Base-by-base conservation (phyloP, 495 filamentous ascomycete genomes). In the Xylaria grammica region DNA sequence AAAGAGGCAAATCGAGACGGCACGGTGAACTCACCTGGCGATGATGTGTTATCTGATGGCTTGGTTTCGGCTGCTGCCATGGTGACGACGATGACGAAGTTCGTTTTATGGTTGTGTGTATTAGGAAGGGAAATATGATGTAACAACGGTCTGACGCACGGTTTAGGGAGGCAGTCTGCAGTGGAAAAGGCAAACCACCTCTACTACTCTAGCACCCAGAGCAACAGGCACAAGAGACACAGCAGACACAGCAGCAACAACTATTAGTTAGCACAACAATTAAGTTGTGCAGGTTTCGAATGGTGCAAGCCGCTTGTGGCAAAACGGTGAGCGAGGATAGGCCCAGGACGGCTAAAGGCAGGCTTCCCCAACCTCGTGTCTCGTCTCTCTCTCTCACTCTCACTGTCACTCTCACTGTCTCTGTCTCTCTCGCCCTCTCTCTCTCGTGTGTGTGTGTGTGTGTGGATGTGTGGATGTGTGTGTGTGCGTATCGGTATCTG, bases 1-100 rank as follows among this genome's bases (percentile, higher is more conserved):
- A 42, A 17, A 17, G 11, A 36, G 61, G 26, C 61, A 58, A 58
- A 24, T 30, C 54, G 38, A 58, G 26, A 45, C 36, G 38, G 36
- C 10, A 54, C 29, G 53, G 46, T 54, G 44, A 58, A 54, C 72
- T 72, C 65, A 74, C 72, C 69, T 70, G 72, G 66, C 67, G 67
- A 70, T 65, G 70, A 69, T 65, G 72, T 51, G 66, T 72, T 74
- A 65, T 74, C 72, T 61, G 69, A 68, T 45, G 69, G 62, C 45
- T 74, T 74, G 66, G 69, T 65, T 48, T 74, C 72, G 62, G 69
- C 63, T 51, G 72, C 69, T 34, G 72, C 65, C 72, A 74, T 74
- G 48, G 72, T 74, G 72, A 72, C 69, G 67, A 70, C 72, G 65
- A 72, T 74, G 72, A 74, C 72, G 72, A 72, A 66, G 72, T 72